phyloP scores from a whole-genome alignment of 805 yeast species.

The Wickerhamomyces chaumierensis region DNA sequence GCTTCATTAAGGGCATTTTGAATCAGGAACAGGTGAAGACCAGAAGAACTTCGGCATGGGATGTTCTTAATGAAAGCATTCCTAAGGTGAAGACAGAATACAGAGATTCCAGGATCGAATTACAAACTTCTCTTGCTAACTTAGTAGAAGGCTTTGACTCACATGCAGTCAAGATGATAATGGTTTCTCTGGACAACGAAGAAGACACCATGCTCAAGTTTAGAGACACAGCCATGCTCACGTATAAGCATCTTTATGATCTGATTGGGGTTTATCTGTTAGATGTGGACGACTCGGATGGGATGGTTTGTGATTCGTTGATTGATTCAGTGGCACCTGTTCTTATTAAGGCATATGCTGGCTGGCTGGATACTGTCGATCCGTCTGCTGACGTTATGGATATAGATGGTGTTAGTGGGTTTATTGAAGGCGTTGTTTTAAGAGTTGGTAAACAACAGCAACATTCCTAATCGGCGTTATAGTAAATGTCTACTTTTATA shows the following conservation, averaged over 20 bases:
- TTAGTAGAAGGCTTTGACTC: conserved; percentile 38
- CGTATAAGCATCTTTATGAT: neutral
- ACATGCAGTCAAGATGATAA: neutral
- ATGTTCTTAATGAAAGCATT: conserved; percentile 52
- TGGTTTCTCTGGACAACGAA: neutral
- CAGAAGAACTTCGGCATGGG: neutral
- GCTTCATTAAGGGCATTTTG: conserved; percentile 33
- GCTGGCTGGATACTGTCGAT: neutral
- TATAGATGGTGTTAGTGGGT: conserved; percentile 11
- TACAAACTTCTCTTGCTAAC: conserved; percentile 62
- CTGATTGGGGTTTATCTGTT: neutral
- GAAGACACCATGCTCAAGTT: neutral
- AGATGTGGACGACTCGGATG: neutral
- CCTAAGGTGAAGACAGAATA: conserved; percentile 74
- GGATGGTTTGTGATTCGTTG: neutral
- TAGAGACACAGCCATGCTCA: neutral
- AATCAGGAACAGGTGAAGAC: conserved; percentile 23
- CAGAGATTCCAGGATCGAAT: conserved; percentile 68
- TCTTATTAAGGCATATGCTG: neutral
- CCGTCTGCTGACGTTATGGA: neutral
- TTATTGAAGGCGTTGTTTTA: conserved; percentile 46
- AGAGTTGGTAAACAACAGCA: conserved; percentile 24
- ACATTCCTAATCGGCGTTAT: too few species aligned
- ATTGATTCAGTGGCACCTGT: neutral
- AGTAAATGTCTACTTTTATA: too few species aligned